Evolutionary conservation across 345 rosid genomes (phyloP), one percentile per base, ranked within the genome.

Genomic region (Brassica rapa): DNA sequence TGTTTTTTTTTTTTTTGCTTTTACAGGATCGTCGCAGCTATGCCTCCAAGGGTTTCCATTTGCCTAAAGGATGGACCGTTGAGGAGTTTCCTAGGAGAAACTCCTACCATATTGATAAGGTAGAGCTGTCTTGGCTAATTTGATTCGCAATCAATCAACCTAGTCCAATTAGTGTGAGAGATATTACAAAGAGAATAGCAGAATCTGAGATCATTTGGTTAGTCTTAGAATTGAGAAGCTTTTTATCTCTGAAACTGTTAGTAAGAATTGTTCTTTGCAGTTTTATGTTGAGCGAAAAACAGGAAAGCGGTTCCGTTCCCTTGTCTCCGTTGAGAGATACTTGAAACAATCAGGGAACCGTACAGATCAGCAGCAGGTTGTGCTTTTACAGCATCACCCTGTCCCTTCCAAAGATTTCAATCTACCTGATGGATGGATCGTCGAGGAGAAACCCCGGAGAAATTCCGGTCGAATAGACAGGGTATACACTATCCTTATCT

Each of bases 51-150:
- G 65, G 71, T 59, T 83, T 82, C 80, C 30, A 77, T 51, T 80
- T 88, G 79, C 92, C 92, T 12, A 60, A 37, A 77, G 88, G 83
- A 39, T 89, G 93, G 93, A 32, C 71, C 16, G 73, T 81, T 55
- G 82, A 81, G 75, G 63, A 57, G 78, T 68, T 70, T 12, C 88
- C 72, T 11, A 84, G 85, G 59, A 41, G 35, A 57, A 75, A 72
- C 77, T 80, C 82, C 10, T 0, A n/a, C 56, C 65, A 29, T 25
- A 56, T 80, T 43, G 79, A 76, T 49, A 80, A 57, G 83, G 83
- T 80, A 68, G 4, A 68, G 6, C 35, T 49, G 8, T 69, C 21
- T 69, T 62, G 65, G 16, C 69, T 24, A 24, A 5, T 19, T 21
- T 56, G n/a, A 11, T 43, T 43, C 51, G n/a, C 51, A 3, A 3